A percentile compares a stretch with the other conserved stretches of the same genome.
These are phyloP conservation scores for Lachnum nothofagi DNA, from an alignment of 2,329 filamentous ascomycete species.

Conservation along the genomic window DNA sequence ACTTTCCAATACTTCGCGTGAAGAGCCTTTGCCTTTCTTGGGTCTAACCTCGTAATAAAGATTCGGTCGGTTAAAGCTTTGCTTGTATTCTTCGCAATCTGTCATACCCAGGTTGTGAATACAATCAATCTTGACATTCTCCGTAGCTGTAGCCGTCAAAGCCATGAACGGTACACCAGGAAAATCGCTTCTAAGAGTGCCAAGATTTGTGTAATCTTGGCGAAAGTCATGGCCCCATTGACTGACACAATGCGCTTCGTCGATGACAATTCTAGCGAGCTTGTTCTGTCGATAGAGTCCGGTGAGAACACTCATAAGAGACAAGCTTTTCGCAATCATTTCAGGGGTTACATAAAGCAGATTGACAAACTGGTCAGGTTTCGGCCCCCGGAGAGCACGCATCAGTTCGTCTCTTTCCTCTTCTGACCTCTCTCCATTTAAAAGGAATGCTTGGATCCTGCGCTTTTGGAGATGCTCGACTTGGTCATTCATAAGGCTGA, in stretches of 20 bases:
- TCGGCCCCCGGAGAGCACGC: slow-evolving; percentile 49
- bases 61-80: slow-evolving; percentile 97
- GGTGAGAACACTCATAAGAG: slow-evolving; percentile 61
- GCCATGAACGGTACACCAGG: slow-evolving; percentile 86
- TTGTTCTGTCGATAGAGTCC: slow-evolving; percentile 64
- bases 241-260: slow-evolving; percentile 98
- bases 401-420: slow-evolving; percentile 66
- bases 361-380: slow-evolving; percentile 73
- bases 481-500: slow-evolving; percentile 97
- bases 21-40: slow-evolving; percentile 59
- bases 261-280: slow-evolving; percentile 88
- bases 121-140: slow-evolving; percentile 87
- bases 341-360: slow-evolving; percentile 94
- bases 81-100: slow-evolving; percentile 70
- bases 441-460: slow-evolving; percentile 71
- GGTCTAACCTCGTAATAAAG: slow-evolving; percentile 77
- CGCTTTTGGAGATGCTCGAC: slow-evolving; percentile 73
- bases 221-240: slow-evolving; percentile 99
- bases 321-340: slow-evolving; percentile 80
- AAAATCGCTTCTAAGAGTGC: slow-evolving; percentile 66
- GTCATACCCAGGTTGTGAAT: slow-evolving; percentile 83
- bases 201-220: slow-evolving; percentile 87
- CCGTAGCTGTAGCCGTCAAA: slow-evolving; percentile 88
- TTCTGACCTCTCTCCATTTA: slow-evolving; percentile 69
- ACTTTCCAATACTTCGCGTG: slow-evolving; percentile 36